Evolutionary conservation across 371 early-diverging fungal genomes (phyloP).

Genomic region (Catenaria anguillulae): DNA sequence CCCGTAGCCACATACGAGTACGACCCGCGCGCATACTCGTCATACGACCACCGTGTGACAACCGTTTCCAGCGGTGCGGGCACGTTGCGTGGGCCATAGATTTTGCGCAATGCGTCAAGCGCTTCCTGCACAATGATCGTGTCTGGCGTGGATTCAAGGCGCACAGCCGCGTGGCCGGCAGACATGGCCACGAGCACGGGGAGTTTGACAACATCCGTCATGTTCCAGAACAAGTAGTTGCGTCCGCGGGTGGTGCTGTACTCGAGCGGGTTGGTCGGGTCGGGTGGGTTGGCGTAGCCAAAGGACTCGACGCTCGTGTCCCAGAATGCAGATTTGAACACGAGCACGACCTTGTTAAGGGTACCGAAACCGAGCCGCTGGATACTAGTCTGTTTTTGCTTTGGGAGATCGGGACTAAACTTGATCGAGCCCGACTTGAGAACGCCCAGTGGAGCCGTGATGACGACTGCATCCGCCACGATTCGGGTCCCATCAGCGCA

Average conservation of each 20-base stretch:
- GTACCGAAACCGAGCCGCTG: slow-evolving; percentile 21
- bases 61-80: slow-evolving; percentile 18
- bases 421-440: slow-evolving; percentile 18
- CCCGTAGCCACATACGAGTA: slow-evolving; percentile 20
- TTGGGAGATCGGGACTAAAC: slow-evolving; percentile 22
- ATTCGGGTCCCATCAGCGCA: slow-evolving; percentile 17
- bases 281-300: slow-evolving; percentile 18
- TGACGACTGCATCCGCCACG: slow-evolving; percentile 14
- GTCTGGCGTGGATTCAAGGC: slow-evolving; percentile 14
- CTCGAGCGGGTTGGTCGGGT: slow-evolving; percentile 9
- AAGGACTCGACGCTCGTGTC: slow-evolving; percentile 19
- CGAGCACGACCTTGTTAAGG: slow-evolving; percentile 28
- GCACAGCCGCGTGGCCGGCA: slow-evolving; percentile 21
- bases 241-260: slow-evolving; percentile 22
- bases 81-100: slow-evolving; percentile 12
- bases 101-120: slow-evolving; percentile 14
- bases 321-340: slow-evolving; percentile 26
- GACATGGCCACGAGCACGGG: slow-evolving; percentile 18
- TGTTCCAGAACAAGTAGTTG: slow-evolving; percentile 28
- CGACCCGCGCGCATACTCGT: slow-evolving; percentile 20
- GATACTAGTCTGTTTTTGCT: slow-evolving; percentile 21
- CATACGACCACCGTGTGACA: slow-evolving; percentile 21
- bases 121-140: slow-evolving; percentile 16
- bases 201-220: slow-evolving; percentile 15
- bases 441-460: slow-evolving; percentile 24